Base-by-base conservation (phyloP, 805 yeast species). In the Cephaloascus albidus region DNA sequence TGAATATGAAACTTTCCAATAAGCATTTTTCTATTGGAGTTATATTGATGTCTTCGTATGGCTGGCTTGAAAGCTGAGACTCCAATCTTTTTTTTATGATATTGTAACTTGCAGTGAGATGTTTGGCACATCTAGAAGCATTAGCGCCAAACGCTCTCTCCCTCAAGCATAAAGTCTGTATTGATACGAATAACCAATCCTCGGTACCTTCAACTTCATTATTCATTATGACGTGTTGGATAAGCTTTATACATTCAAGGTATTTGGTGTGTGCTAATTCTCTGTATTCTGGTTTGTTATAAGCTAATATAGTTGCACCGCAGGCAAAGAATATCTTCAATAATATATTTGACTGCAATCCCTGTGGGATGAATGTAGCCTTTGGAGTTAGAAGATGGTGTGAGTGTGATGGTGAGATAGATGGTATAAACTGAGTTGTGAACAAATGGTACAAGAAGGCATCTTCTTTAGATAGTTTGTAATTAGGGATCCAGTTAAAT, bases 1-100 rank as follows among this genome's bases (percentile, higher is more conserved):
- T 67, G 50, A 63, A 66, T 3, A 69, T 47, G 42, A 67, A 70
- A 31, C 72, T 67, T 38, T 71, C 76, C 18, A 66, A 40, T 36
- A 67, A 55, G 47, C 67, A 65, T 36, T 68, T 50, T 42, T 63
- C 67, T 16, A 36, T 30, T 17, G 36, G 12, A 28, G 39, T 36
- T 18, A 35, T 18, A 27, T 19, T n/a, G 33, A 18, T 23, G 32
- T 19, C 38, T 23, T 18, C 20, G 20, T 18, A 8, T n/a, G 10
- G n/a, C 10, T n/a, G 33, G 18, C 36, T 14, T 3, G 32, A 4
- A 18, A 23, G 18, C 16, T 20, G 37, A 12, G 34, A 17, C 34
- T 20, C 40, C 41, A 38, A 47, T 44, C 58, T 59, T 35, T 49
- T 36, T 38, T 54, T 51, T 23, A 70, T 57, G 20, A 65, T 53